A percentile compares a stretch with the other conserved stretches of the same genome.
Evolutionary conservation across 768 basidiomycete species (phyloP).

Genomic region (Hypholoma fasciculare): DNA sequence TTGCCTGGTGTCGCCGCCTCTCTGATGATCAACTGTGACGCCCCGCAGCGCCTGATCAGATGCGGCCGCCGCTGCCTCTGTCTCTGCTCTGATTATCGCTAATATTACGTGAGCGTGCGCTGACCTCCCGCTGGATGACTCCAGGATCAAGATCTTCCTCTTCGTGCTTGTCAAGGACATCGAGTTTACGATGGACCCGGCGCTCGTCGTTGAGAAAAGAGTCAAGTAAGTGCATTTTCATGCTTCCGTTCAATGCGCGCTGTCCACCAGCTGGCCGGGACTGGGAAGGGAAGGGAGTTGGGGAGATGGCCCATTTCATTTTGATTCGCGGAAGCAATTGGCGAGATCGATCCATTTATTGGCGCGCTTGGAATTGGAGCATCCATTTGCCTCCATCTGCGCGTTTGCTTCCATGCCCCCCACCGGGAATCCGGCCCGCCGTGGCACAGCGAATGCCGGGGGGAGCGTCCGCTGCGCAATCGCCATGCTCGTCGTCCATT

Average conservation of each 20-base stretch:
- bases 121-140: conserved; percentile 11
- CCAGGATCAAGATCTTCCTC: conserved; percentile 64
- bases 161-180: conserved; percentile 58
- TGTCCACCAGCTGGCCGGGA: background rate
- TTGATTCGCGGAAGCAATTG: conserved; percentile 4
- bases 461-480: background rate
- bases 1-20: conserved; percentile 12
- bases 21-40: conserved; percentile 7
- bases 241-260: conserved; percentile 10
- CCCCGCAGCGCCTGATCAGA: background rate
- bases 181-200: conserved; percentile 51
- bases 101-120: background rate
- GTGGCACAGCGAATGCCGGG: background rate
- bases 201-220: conserved; percentile 60
- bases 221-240: conserved; percentile 49
- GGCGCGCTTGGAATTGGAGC: too few relatives aligned
- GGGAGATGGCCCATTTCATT: background rate
- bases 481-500: conserved; percentile 3
- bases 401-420: too few relatives aligned
- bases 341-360: background rate
- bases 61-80: conserved; percentile 5
- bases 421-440: background rate
- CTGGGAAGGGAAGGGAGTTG: too few relatives aligned
- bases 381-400: too few relatives aligned
- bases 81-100: too few relatives aligned